A percentile compares a stretch with the other conserved stretches of the same genome.
These are phyloP conservation scores for Xylariales sp. DNA, from an alignment of 2,329 filamentous ascomycete species.

Conservation along the genomic window DNA sequence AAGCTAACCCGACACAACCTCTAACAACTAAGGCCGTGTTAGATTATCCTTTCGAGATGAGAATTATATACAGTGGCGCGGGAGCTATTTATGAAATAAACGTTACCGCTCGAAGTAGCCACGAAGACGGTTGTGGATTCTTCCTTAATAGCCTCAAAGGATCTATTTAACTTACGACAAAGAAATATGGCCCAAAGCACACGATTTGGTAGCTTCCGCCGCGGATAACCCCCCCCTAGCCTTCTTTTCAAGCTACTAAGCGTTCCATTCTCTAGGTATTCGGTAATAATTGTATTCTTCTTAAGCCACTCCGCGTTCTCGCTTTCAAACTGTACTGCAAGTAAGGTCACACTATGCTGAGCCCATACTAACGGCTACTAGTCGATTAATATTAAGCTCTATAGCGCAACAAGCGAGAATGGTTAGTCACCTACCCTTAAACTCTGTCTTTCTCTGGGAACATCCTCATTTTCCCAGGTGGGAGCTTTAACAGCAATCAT, in stretches of 20 bases:
- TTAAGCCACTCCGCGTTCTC: background rate
- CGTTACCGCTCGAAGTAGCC: background rate
- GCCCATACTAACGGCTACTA: constrained; percentile 6
- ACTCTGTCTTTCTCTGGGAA: too few relatives aligned
- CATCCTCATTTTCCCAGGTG: background rate
- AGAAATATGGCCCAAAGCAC: constrained; percentile 19
- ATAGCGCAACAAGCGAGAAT: too few relatives aligned
- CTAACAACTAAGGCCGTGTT: background rate
- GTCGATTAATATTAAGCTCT: background rate
- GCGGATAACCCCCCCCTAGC: background rate
- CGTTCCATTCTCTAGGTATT: constrained; percentile 15
- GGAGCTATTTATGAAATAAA: background rate
- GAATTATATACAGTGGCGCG: too few relatives aligned
- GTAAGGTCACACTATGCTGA: constrained; percentile 7
- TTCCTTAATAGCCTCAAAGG: too few relatives aligned
- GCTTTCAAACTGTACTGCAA: background rate
- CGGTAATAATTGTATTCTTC: constrained; percentile 6
- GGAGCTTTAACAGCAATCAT: constrained; percentile 4
- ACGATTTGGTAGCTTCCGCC: constrained; percentile 11
- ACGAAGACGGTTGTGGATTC: background rate
- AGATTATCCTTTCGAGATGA: background rate
- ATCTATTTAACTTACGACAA: constrained; percentile 11
- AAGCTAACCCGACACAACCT: constrained; percentile 14
- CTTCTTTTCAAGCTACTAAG: background rate
- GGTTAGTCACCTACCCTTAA: too few relatives aligned